These are phyloP conservation scores for Acacia pycnantha DNA, from an alignment of 331 rosid species.

Conservation along the genomic window DNA sequence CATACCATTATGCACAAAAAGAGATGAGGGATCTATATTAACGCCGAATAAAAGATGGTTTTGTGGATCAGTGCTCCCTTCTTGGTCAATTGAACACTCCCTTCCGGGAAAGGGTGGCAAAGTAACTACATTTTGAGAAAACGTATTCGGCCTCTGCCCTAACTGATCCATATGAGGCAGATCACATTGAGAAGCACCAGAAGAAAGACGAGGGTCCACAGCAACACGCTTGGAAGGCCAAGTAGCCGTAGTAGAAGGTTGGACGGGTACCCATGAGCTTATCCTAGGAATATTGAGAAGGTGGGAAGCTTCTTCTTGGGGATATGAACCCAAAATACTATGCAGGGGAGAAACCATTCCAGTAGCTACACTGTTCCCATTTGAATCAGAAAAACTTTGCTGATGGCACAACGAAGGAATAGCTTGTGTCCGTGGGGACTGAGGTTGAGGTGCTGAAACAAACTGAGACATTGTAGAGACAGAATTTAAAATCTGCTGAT, in stretches of 20 bases:
- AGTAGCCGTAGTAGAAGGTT: slow-evolving; percentile 37
- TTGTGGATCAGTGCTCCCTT: slow-evolving; percentile 76
- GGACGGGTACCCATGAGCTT: slow-evolving; percentile 50
- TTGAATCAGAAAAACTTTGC: slow-evolving; percentile 75
- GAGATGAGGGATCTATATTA: slow-evolving; percentile 81
- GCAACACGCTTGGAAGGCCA: slow-evolving; percentile 91
- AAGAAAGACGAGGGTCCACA: slow-evolving; percentile 71
- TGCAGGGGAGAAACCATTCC: slow-evolving; percentile 73
- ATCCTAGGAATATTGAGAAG: slow-evolving; percentile 58
- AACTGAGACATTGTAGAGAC: slow-evolving; percentile 73
- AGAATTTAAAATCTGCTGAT: slow-evolving; percentile 58
- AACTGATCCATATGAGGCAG: slow-evolving; percentile 76
- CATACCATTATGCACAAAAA: slow-evolving; percentile 76
- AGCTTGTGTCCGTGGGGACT: slow-evolving; percentile 60
- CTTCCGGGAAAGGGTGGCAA: slow-evolving; percentile 98
- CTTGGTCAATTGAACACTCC: slow-evolving; percentile 82
- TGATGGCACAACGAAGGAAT: slow-evolving; percentile 71
- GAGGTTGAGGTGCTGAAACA: slow-evolving; percentile 67
- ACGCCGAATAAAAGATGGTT: slow-evolving; percentile 86
- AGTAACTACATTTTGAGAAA: slow-evolving; percentile 58
- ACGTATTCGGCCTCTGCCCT: slow-evolving; percentile 52
- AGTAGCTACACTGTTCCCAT: slow-evolving; percentile 56
- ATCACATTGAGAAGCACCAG: slow-evolving; percentile 66
- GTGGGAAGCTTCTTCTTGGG: slow-evolving; percentile 78
- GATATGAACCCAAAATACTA: slow-evolving; percentile 69